Evolutionary conservation across 495 filamentous ascomycete genomes (phyloP), one percentile per base, ranked within the genome.

Genomic region (Aspergillus wentii): DNA sequence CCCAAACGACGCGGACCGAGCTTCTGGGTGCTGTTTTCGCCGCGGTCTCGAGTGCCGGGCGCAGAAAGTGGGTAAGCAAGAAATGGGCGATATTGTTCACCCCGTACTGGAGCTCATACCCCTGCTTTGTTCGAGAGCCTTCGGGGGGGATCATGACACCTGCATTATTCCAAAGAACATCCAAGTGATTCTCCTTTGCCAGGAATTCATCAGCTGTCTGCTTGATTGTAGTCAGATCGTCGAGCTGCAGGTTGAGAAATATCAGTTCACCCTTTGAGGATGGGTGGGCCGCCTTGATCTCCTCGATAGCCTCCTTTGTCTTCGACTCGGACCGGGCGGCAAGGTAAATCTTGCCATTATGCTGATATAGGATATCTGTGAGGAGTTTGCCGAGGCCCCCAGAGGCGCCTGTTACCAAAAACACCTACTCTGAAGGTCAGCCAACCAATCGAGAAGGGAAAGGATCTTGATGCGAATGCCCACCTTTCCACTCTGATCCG

Each of bases 91-190:
- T 51, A 38, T 60, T 65, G 40, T 78, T 76, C 3, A 66, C 71
- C 7, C 52, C 63, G 14, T 72, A 49, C 38, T 74, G 59, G 3
- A 74, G 43, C 30, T 76, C 74, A 44, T 66, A 54, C 17, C 59
- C 62, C 41, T 42, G 46, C 2, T 28, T 34, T n/a, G 56, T 52
- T 11, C 48, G 53, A 17, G 39, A 57, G 18, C 61, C 72, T 1
- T 10, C 23, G 2, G 71, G 66, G 0, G 63, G 59, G 11, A 41
- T 35, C 57, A 66, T 66, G 26, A 78, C 59, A 16, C 60, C 74
- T 8, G 73, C 73, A 51, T 77, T 78, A 41, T 73, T 66, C 17
- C 57, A 48, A 14, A 78, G 54, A 31, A 72, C 63, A 56, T 78
- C 62, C 18, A 78, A 59, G 4, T 57, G 42, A 2, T 35, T 21